Percentiles rank a stretch among this genome's conserved stretches.
Conservation (phyloP, 345 rosid genomes). For the Dovyalis caffra region DNA sequence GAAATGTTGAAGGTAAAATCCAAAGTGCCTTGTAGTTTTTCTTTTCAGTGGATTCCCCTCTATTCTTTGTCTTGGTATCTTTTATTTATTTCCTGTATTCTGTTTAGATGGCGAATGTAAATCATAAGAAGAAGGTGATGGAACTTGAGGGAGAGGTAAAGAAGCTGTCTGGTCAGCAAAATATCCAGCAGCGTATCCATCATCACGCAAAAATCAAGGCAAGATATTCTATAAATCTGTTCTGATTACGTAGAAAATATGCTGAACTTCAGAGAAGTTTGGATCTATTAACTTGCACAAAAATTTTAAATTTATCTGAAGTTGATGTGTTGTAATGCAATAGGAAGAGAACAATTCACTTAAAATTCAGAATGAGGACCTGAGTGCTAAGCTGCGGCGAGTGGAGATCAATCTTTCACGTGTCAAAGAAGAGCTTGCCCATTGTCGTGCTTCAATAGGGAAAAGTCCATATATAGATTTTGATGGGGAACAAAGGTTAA, state of each 20-base stretch:
- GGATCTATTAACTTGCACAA: neutral
- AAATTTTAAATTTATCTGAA: neutral
- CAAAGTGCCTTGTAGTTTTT: neutral
- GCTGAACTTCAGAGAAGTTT: neutral
- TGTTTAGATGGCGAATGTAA: conserved; percentile 61
- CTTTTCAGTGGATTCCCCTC: neutral
- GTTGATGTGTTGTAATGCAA: conserved; percentile 18
- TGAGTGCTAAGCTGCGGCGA: conserved; percentile 53
- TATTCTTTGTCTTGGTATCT: neutral
- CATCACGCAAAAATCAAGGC: conserved; percentile 94
- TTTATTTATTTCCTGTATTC: conserved; percentile 4
- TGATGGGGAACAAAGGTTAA: conserved; percentile 55
- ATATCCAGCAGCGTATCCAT: conserved; percentile 83
- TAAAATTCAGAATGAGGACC: conserved; percentile 74
- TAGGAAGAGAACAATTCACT: conserved; percentile 90
- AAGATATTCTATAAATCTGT: conserved; percentile 24
- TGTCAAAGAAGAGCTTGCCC: conserved; percentile 77
- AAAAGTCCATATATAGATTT: conserved; percentile 44
- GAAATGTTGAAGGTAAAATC: conserved; percentile 73
- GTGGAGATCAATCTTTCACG: conserved; percentile 57
- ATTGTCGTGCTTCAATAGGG: conserved; percentile 61
- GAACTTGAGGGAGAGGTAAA: conserved; percentile 81
- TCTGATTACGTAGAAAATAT: neutral
- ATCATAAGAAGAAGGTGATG: conserved; percentile 54
- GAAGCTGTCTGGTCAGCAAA: conserved; percentile 83